A percentile compares a stretch with the other conserved stretches of the same genome.
These are phyloP conservation scores for Dendryphion nanum DNA, from an alignment of 2,329 filamentous ascomycete genomes.

Conservation along the genomic window DNA sequence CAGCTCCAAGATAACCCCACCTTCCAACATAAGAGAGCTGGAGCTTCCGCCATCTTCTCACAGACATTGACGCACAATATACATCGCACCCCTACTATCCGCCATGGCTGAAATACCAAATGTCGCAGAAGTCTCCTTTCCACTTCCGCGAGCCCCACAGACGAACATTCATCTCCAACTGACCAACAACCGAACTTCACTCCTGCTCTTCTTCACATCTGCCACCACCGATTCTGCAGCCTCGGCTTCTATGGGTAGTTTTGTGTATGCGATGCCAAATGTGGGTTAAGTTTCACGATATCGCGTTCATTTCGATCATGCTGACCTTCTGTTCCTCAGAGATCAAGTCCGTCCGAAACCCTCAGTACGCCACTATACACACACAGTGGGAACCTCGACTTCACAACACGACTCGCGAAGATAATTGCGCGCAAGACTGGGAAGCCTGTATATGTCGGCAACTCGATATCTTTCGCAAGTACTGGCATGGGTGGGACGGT, in stretches of 20 bases:
- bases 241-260: conserved; percentile 67
- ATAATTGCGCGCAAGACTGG: conserved; percentile 71
- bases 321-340: conserved; percentile 26
- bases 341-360: conserved; percentile 53
- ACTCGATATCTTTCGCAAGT: conserved; percentile 75
- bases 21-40: no score
- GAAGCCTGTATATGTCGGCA: conserved; percentile 85
- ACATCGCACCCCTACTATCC: no score
- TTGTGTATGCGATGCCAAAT: conserved; percentile 91
- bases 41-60: no score
- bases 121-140: conserved; percentile 57
- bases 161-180: conserved; percentile 61
- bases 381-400: conserved; percentile 75
- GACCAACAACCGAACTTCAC: conserved; percentile 52
- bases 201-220: conserved; percentile 58
- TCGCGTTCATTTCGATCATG: conserved; percentile 40
- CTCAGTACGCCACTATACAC: conserved; percentile 78
- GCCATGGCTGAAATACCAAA: no score
- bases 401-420: conserved; percentile 80
- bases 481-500: conserved; percentile 75
- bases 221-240: conserved; percentile 41
- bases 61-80: no score
- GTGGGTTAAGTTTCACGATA: conserved; percentile 49
- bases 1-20: no score
- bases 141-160: conserved; percentile 55